Conservation (phyloP, 139 green algal species). For the Chlamydomonas incerta region DNA sequence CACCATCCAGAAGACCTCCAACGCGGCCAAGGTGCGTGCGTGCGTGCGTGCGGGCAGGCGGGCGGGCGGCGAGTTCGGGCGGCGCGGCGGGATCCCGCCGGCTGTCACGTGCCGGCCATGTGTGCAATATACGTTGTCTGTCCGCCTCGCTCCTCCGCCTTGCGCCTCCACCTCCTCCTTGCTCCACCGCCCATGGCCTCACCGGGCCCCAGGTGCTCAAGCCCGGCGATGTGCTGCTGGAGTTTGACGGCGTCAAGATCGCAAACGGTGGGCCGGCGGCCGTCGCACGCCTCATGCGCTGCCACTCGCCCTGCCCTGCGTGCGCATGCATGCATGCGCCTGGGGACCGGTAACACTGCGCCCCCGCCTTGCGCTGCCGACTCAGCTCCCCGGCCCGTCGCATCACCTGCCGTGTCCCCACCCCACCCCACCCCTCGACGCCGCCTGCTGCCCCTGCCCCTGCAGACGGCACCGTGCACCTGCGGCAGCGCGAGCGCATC, state of each 20-base stretch:
- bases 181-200: no score
- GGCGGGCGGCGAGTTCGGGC: neutral
- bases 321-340: no score
- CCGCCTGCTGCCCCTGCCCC: no score
- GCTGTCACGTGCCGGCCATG: no score
- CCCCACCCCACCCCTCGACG: neutral
- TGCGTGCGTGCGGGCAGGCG: no score
- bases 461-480: constrained; percentile 72
- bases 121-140: no score
- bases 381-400: neutral
- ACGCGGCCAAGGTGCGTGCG: constrained; percentile 35
- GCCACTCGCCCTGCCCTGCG: neutral
- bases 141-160: no score
- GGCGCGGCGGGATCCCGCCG: no score
- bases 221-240: constrained; percentile 77
- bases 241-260: constrained; percentile 77
- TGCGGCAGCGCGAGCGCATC: constrained; percentile 78
- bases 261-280: constrained; percentile 63
- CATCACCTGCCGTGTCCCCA: neutral
- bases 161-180: no score
- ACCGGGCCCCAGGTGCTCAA: constrained; percentile 53
- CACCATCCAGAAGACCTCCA: constrained; percentile 66
- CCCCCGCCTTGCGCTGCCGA: neutral
- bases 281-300: no score
- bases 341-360: no score